A percentile compares a stretch with the other conserved stretches of the same genome.
Evolutionary conservation across 2,329 filamentous ascomycete genomes (phyloP).

Genomic region (Fusarium penzigii): DNA sequence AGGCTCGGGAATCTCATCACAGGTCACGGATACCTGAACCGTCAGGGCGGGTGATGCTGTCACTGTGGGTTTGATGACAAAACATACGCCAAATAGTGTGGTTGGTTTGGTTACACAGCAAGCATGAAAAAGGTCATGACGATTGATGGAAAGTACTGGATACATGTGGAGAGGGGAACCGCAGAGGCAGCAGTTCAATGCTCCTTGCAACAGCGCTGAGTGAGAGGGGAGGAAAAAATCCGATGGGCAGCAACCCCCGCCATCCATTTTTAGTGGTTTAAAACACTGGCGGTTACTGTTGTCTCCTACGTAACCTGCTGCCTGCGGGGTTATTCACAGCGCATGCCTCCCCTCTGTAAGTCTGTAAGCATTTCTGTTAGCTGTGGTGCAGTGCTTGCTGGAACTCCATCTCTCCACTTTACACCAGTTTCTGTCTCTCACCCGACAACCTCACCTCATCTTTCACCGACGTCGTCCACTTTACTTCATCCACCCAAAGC

Average conservation of each 20-base stretch:
- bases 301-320: no score
- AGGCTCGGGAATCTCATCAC: background rate
- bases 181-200: no score
- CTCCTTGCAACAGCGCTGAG: no score
- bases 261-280: background rate
- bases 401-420: conserved; percentile 20
- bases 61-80: background rate
- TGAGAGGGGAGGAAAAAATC: background rate
- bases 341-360: no score
- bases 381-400: conserved; percentile 5
- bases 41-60: background rate
- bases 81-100: background rate
- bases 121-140: background rate
- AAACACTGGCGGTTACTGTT: background rate
- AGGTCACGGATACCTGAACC: background rate
- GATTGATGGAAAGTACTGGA: background rate
- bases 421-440: conserved; percentile 22
- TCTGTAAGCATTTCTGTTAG: no score
- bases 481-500: conserved; percentile 21
- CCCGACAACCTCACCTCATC: conserved; percentile 23
- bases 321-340: no score
- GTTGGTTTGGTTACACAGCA: background rate
- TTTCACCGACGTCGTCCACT: conserved; percentile 29
- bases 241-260: background rate
- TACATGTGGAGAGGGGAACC: background rate